These are phyloP conservation scores for Xylaria acuta DNA, from an alignment of 495 filamentous ascomycete genomes.

Conservation along the genomic window DNA sequence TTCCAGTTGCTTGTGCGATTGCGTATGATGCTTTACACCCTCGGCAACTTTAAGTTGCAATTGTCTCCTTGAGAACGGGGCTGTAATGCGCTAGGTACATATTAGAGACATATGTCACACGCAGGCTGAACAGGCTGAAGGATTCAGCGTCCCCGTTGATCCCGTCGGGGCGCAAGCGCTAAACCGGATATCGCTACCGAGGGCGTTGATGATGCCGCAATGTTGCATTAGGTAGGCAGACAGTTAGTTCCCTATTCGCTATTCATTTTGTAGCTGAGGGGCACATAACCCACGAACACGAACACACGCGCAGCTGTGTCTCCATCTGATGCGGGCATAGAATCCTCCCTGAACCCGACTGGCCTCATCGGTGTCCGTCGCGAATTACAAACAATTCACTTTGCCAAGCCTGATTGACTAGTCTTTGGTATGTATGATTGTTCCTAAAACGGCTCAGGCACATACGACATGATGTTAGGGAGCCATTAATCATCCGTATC, in stretches of 20 bases:
- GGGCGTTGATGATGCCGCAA: conserved; percentile 32
- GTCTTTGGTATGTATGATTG: conserved; percentile 1
- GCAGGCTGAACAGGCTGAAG: conserved; percentile 15
- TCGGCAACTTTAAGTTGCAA: background rate
- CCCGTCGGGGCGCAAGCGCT: conserved; percentile 30
- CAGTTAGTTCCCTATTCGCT: conserved; percentile 1
- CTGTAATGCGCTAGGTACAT: background rate
- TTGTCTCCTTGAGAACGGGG: background rate
- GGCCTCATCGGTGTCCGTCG: background rate
- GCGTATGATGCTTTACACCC: background rate
- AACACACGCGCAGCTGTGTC: background rate
- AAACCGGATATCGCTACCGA: conserved; percentile 40
- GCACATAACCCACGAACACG: background rate
- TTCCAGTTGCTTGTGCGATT: background rate
- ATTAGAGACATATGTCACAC: background rate
- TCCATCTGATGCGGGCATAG: background rate
- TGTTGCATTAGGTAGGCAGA: conserved; percentile 26
- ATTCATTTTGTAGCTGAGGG: conserved; percentile 16
- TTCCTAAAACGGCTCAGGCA: conserved; percentile 9
- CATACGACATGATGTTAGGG: conserved; percentile 7
- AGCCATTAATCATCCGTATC: conserved; percentile 19
- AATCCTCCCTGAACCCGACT: background rate
- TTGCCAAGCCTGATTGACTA: conserved; percentile 8
- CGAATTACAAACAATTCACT: conserved; percentile 4
- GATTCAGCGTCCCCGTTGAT: conserved; percentile 16